A percentile compares a stretch with the other conserved stretches of the same genome.
phyloP scores from a whole-genome alignment of 495 filamentous ascomycete species.

The Hypoxylon fuscum region DNA sequence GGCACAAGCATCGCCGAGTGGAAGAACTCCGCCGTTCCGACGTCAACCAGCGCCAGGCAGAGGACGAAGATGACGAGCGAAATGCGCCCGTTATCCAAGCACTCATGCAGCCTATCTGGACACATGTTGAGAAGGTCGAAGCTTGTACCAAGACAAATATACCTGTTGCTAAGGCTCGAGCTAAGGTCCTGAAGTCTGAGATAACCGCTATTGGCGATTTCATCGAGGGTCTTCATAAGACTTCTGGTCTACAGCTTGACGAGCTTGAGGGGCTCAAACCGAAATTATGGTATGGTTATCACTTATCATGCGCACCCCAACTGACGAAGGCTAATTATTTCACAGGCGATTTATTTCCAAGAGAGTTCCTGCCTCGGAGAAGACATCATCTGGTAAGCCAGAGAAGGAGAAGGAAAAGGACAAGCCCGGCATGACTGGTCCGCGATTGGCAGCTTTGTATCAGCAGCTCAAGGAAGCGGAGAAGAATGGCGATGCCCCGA shows the following conservation, averaged over 20 bases:
- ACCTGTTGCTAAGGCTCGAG: conserved; percentile 54
- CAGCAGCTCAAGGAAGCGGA: conserved; percentile 43
- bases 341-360: conserved; percentile 46
- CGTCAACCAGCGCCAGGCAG: conserved; percentile 38
- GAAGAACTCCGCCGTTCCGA: conserved; percentile 47
- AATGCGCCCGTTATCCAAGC: conserved; percentile 55
- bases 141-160: conserved; percentile 54
- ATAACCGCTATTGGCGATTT: conserved; percentile 57
- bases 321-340: conserved; percentile 13
- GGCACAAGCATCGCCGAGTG: conserved; percentile 48
- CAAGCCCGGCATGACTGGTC: conserved; percentile 40
- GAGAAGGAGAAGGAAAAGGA: conserved; percentile 39
- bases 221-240: conserved; percentile 51
- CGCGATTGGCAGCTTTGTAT: conserved; percentile 42
- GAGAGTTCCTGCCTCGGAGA: conserved; percentile 45
- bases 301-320: background rate
- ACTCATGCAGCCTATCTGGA: conserved; percentile 54
- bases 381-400: conserved; percentile 37
- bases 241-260: conserved; percentile 40
- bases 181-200: conserved; percentile 56
- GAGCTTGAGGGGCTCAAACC: conserved; percentile 55
- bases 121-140: conserved; percentile 52
- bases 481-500: conserved; percentile 34
- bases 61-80: conserved; percentile 53
- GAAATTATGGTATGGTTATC: conserved; percentile 55